A percentile compares a stretch with the other conserved stretches of the same genome.
Evolutionary conservation across 208 protist species (phyloP).

Genomic region (Wallacemonas collosoma): DNA sequence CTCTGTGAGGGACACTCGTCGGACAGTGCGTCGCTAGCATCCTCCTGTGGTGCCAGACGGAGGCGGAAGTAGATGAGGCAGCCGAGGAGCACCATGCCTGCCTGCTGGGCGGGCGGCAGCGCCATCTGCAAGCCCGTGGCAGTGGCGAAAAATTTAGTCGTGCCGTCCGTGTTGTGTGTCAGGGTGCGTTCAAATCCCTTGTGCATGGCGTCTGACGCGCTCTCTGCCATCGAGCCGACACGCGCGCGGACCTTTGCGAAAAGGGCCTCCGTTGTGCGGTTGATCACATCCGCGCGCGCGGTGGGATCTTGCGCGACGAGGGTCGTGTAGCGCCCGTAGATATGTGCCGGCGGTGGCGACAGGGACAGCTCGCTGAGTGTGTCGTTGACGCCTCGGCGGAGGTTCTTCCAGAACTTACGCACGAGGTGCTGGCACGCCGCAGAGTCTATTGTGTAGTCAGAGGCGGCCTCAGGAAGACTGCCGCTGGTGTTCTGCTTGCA

Average conservation of each 20-base stretch:
- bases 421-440: slow-evolving; percentile 55
- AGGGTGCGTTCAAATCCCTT: slow-evolving; percentile 73
- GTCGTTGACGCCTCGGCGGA: slow-evolving; percentile 41
- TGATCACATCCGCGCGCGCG: slow-evolving; percentile 47
- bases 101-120: slow-evolving; percentile 64
- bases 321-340: slow-evolving; percentile 60
- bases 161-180: slow-evolving; percentile 68
- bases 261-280: slow-evolving; percentile 54
- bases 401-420: slow-evolving; percentile 59
- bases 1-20: slow-evolving; percentile 11
- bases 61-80: slow-evolving; percentile 83
- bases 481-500: slow-evolving; percentile 5
- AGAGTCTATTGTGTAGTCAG: slow-evolving; percentile 40
- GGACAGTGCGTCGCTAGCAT: background rate
- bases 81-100: slow-evolving; percentile 62
- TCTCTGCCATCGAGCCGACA: slow-evolving; percentile 74
- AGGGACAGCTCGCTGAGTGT: slow-evolving; percentile 35
- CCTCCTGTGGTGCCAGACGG: slow-evolving; percentile 25
- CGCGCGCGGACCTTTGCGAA: slow-evolving; percentile 62
- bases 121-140: slow-evolving; percentile 58
- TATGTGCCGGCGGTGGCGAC: slow-evolving; percentile 29
- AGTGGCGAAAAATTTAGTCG: slow-evolving; percentile 75
- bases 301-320: slow-evolving; percentile 60
- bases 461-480: background rate
- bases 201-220: slow-evolving; percentile 75